A percentile compares a stretch with the other conserved stretches of the same genome.
phyloP scores from a whole-genome alignment of 768 basidiomycete genomes.

The Tricholoma furcatifolium region DNA sequence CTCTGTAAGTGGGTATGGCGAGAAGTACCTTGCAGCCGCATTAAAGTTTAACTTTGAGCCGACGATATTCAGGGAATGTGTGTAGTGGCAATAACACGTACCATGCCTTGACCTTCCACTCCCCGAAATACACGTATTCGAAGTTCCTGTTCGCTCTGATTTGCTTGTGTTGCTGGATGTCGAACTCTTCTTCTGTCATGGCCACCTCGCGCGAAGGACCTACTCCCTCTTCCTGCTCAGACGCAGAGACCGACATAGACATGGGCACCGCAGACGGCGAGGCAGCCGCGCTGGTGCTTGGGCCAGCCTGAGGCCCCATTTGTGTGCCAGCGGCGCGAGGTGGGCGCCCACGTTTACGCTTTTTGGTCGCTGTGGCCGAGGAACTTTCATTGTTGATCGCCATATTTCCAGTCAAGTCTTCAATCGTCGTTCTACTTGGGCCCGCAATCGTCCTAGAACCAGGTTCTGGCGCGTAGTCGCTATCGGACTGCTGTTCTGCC shows the following conservation, averaged over 20 bases:
- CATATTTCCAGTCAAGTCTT: not conserved
- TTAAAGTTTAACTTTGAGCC: not conserved
- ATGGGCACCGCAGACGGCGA: constrained; percentile 12
- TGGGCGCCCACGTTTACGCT: constrained; percentile 15
- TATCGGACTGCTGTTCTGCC: not conserved
- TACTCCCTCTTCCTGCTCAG: constrained; percentile 9
- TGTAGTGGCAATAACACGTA: too few species aligned
- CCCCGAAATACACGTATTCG: constrained; percentile 81
- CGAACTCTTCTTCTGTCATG: constrained; percentile 70
- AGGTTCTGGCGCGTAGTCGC: not conserved
- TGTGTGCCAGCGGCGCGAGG: not conserved
- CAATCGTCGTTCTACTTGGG: not conserved
- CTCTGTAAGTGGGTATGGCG: constrained; percentile 83
- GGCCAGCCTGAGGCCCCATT: not conserved
- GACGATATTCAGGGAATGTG: not conserved
- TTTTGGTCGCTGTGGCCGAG: not conserved
- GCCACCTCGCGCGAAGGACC: constrained; percentile 26
- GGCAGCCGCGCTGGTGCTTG: constrained; percentile 6
- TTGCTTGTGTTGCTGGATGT: constrained; percentile 65
- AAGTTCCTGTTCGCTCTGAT: constrained; percentile 77
- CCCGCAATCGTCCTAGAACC: constrained; percentile 7
- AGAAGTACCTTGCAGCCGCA: constrained; percentile 74
- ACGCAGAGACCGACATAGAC: too few species aligned
- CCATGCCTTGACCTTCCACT: constrained; percentile 90
- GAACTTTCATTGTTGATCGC: not conserved